These are phyloP conservation scores for Nakataea oryzae DNA, from an alignment of 2,329 filamentous ascomycete genomes.

Conservation along the genomic window DNA sequence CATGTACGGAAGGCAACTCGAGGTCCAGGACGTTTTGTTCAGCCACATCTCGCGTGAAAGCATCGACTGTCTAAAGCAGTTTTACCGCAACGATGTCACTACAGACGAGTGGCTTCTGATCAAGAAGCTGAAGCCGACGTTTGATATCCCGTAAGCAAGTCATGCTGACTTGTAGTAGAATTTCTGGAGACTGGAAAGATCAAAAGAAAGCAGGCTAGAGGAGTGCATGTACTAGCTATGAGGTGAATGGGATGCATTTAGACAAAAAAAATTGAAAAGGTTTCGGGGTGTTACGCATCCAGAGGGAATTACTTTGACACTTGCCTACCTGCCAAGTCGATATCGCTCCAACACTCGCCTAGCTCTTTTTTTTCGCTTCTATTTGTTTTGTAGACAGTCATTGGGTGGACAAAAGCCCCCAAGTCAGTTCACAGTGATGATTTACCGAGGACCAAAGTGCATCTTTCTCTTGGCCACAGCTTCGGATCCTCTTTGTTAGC, in stretches of 20 bases:
- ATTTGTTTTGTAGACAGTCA: too few relatives aligned
- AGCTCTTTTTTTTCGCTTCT: not conserved
- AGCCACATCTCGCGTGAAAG: slow-evolving; percentile 76
- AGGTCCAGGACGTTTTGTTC: slow-evolving; percentile 84
- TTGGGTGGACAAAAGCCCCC: too few relatives aligned
- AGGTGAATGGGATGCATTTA: not conserved
- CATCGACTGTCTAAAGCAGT: slow-evolving; percentile 94
- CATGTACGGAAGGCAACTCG: slow-evolving; percentile 86
- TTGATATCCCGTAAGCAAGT: slow-evolving; percentile 61
- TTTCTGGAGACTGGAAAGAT: slow-evolving; percentile 1
- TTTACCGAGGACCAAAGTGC: not conserved
- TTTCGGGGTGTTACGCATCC: not conserved
- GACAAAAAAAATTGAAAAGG: not conserved
- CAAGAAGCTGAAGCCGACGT: slow-evolving; percentile 88
- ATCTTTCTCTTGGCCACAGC: not conserved
- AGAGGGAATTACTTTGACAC: too few relatives aligned
- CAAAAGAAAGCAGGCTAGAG: slow-evolving; percentile 3
- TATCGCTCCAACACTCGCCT: not conserved
- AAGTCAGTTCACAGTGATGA: too few relatives aligned
- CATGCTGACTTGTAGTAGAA: slow-evolving; percentile 8
- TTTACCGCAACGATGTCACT: slow-evolving; percentile 75
- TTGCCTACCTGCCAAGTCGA: not conserved
- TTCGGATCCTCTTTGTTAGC: not conserved
- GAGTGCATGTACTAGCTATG: not conserved
- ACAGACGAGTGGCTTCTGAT: slow-evolving; percentile 94